Base-by-base conservation (phyloP, 2,329 filamentous ascomycete species). In the Fusarium subglutinans region DNA sequence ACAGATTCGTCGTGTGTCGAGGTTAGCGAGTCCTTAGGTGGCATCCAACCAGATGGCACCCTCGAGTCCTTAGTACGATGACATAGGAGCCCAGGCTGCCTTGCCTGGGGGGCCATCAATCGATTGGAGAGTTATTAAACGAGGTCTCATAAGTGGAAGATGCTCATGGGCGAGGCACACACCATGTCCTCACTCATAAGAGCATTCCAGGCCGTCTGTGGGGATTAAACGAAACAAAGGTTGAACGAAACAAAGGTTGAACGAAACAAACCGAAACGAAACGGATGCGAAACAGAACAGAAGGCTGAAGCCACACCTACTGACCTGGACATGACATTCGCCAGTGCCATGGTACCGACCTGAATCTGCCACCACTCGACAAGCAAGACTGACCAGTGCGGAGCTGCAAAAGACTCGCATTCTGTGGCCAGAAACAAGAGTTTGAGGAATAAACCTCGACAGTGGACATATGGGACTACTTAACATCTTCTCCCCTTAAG, bases 401-500 rank as follows among this genome's bases (percentile, higher is more conserved):
- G 47, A 22, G 35, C 24, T n/a, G 22, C 15, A 24, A 22, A 18
- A 33, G 24, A 24, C 37, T 38, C 41, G 8, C 17, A 13, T 55
- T 24, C 24, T 20, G 50, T 37, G 24, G 22, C 10, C n/a, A 63
- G 47, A 55, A 66, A 14, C n/a, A 48, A 63, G 63, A 63, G 37
- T 47, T 35, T 24, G 28, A 47, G 33, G 22, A 53, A n/a, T 10
- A 20, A n/a, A 47, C 28, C 38, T 30, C 35, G 14, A 22, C 41
- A 35, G n/a, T 24, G 61, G 61, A 45, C 17, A 61, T 61, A 26
- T 26, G 40, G 18, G n/a, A 41, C 40, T 66, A 63, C 63, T 66
- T 66, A 66, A 65, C 35, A 40, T 45, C 20, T 15, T 24, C 58
- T 18, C 59, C 35, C 63, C 54, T 41, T 11, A 28, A 66, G 58